These are phyloP conservation scores for Rhodocollybia butyracea DNA, from an alignment of 768 basidiomycete genomes.

Conservation along the genomic window DNA sequence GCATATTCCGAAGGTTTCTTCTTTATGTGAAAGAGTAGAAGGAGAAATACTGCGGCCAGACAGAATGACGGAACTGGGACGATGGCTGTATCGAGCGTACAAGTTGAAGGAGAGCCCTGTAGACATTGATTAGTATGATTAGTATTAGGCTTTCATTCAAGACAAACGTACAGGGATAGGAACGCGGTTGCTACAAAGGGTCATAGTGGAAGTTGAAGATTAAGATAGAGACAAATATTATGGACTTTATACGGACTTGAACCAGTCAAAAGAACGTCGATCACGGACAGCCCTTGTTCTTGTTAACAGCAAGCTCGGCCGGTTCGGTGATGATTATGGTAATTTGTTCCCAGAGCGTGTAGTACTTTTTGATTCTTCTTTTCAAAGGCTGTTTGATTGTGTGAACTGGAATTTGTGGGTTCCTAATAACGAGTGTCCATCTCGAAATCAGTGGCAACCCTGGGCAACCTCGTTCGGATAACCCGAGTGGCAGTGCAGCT, in stretches of 20 bases:
- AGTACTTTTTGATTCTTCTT: too few relatives aligned
- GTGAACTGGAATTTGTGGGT: not conserved
- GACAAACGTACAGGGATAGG: not conserved
- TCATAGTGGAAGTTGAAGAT: not conserved
- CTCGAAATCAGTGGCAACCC: not conserved
- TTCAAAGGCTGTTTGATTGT: too few relatives aligned
- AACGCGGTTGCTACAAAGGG: not conserved
- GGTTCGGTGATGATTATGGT: too few relatives aligned
- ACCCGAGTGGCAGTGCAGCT: not conserved
- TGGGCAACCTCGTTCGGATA: not conserved
- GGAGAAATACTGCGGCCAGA: slow-evolving; percentile 14
- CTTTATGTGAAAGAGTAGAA: slow-evolving; percentile 2
- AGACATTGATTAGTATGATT: not conserved
- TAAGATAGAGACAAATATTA: not conserved
- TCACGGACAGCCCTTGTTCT: not conserved
- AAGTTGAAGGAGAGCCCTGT: slow-evolving; percentile 30
- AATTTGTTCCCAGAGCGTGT: too few relatives aligned
- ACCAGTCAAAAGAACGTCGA: not conserved
- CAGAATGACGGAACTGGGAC: slow-evolving; percentile 26
- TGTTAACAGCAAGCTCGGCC: too few relatives aligned
- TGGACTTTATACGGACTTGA: not conserved
- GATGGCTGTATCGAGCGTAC: slow-evolving; percentile 24
- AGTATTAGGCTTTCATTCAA: not conserved
- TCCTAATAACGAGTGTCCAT: not conserved
- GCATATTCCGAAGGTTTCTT: not conserved